Base-by-base conservation (phyloP, 2,329 filamentous ascomycete species). In the Calonectria ilicicola region DNA sequence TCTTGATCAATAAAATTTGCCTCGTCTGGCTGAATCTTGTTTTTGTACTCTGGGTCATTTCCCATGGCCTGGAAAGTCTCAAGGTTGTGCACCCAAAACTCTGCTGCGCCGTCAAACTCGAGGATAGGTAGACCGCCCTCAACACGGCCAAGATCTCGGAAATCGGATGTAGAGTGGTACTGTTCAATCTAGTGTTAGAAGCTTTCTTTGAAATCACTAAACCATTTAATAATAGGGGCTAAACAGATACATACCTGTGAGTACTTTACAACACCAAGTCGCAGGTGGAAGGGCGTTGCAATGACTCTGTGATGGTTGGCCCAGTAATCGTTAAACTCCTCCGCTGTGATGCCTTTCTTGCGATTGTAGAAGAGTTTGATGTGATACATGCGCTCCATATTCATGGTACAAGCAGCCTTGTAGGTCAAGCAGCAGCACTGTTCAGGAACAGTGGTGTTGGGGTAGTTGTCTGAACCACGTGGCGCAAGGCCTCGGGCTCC, bases 391-490 rank as follows among this genome's bases (percentile, higher is more conserved):
- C 73, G 71, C 21, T 75, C 73, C 60, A 58, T 65, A 26, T 71
- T 73, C 73, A 75, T 75, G 29, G 73, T 75, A 40, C 73, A 75
- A 35, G 73, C 64, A 65, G 71, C 49, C 51, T 75, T 75, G 65
- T 73, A 75, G 10, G 70, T 73, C 67, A 75, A 14, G 35, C 70
- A 73, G 44, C 73, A 75, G 58, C 73, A 75, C 21, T 75, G 40
- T 19, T 73, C 51, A 10, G 17, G 69, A 62, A 10, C 21, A 21
- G n/a, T 26, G 21, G 35, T 14, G 6, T 38, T 58, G 15, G 53
- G 14, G 15, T 40, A 2, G 32, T 26, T 35, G 29, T 14, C 10
- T 5, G 5, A 15, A 21, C 53, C 53, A 4, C 53, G 12, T 12
- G n/a, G 53, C 14, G 21, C 35, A 32, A 40, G n/a, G 21, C n/a